Conservation (phyloP, 306 rosid species). For the Acacia acuminata region DNA sequence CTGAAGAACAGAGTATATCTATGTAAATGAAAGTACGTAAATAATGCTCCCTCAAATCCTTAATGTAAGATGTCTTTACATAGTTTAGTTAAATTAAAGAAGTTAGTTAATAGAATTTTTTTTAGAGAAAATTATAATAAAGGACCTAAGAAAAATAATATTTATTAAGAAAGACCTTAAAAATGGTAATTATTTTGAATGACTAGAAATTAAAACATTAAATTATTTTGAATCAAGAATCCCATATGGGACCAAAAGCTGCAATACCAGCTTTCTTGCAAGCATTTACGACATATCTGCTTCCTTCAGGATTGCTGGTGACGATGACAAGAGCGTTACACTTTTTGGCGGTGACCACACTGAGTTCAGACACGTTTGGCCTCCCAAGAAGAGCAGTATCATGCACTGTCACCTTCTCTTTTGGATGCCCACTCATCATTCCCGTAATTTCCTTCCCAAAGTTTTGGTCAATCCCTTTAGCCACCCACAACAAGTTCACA, state of each 20-base stretch:
- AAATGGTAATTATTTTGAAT: too few relatives aligned
- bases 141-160: too few relatives aligned
- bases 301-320: conserved; percentile 63
- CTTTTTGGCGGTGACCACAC: conserved; percentile 33
- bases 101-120: too few relatives aligned
- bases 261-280: conserved; percentile 47
- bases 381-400: conserved; percentile 49
- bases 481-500: conserved; percentile 58
- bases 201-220: too few relatives aligned
- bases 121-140: too few relatives aligned
- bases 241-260: conserved; percentile 66
- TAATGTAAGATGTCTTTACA: too few relatives aligned
- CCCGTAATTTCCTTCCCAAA: conserved; percentile 51
- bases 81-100: too few relatives aligned
- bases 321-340: conserved; percentile 52
- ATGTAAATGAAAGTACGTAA: too few relatives aligned
- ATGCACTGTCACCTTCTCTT: conserved; percentile 47
- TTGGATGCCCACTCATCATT: conserved; percentile 39
- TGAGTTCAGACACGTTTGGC: conserved; percentile 50
- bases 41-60: too few relatives aligned
- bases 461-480: conserved; percentile 48
- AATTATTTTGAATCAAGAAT: conserved; percentile 39
- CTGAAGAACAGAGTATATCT: too few relatives aligned
- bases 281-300: conserved; percentile 55
- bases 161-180: too few relatives aligned